These are phyloP conservation scores for Rutidosis leptorrhynchoides DNA, from an alignment of 129 eudicot genomes.

Conservation along the genomic window DNA sequence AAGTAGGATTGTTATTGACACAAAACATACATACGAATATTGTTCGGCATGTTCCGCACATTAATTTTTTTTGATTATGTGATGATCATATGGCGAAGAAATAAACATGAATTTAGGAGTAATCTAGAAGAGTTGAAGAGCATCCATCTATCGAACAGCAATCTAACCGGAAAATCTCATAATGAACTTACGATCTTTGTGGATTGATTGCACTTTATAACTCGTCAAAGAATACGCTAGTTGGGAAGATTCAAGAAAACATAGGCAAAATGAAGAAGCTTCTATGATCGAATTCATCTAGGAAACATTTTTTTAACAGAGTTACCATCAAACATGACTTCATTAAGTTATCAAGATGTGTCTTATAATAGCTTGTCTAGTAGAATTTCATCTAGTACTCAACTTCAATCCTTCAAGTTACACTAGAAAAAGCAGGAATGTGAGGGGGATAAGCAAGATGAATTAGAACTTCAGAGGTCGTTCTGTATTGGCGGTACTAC, in stretches of 20 bases:
- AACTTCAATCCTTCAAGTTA: slow-evolving; percentile 19
- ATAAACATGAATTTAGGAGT: slow-evolving; percentile 13
- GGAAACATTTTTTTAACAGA: slow-evolving; percentile 34
- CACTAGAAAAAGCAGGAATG: background rate
- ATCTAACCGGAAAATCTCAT: slow-evolving; percentile 35
- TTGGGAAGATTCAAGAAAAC: slow-evolving; percentile 28
- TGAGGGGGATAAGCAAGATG: no score
- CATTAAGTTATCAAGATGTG: background rate
- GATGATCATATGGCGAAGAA: slow-evolving; percentile 29
- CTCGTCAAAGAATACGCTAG: slow-evolving; percentile 30
- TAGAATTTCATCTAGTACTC: slow-evolving; percentile 17
- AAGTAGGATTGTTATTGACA: background rate
- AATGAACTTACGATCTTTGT: slow-evolving; percentile 18
- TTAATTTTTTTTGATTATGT: slow-evolving; percentile 1
- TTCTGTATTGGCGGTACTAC: no score
- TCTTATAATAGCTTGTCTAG: slow-evolving; percentile 11
- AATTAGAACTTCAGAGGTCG: no score
- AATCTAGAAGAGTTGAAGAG: slow-evolving; percentile 13
- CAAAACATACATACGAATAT: background rate
- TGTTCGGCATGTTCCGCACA: background rate
- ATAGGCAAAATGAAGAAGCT: slow-evolving; percentile 26
- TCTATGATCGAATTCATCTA: slow-evolving; percentile 28
- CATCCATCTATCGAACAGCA: slow-evolving; percentile 44
- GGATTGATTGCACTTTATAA: slow-evolving; percentile 28
- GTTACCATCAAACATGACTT: slow-evolving; percentile 31